These are phyloP conservation scores for Eragrostis tef DNA, from an alignment of 202 grass and related monocot genomes.

Conservation along the genomic window DNA sequence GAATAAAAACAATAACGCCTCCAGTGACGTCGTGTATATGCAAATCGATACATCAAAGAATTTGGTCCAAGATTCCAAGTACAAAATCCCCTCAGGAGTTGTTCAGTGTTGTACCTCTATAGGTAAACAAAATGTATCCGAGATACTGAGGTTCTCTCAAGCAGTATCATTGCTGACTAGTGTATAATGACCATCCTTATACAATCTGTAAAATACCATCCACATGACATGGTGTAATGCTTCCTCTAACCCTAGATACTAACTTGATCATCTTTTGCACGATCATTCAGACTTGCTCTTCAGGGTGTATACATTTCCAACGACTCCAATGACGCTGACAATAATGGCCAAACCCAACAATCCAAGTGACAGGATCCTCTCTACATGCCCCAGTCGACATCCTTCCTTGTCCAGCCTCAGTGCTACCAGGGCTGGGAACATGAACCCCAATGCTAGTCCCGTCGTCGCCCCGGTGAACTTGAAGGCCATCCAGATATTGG, in stretches of 20 bases:
- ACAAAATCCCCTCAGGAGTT: conserved; percentile 20
- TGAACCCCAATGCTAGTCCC: conserved; percentile 84
- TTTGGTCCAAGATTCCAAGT: conserved; percentile 32
- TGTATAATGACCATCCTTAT: conserved; percentile 38
- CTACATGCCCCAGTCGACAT: conserved; percentile 53
- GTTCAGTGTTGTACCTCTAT: background rate
- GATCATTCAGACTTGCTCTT: conserved; percentile 70
- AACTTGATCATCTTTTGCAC: background rate
- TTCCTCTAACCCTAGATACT: conserved; percentile 31
- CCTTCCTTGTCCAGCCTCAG: conserved; percentile 79
- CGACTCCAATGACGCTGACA: conserved; percentile 70
- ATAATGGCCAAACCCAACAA: conserved; percentile 75
- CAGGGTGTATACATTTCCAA: conserved; percentile 82
- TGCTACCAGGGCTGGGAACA: conserved; percentile 80
- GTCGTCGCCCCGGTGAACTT: conserved; percentile 93
- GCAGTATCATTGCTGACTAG: conserved; percentile 30
- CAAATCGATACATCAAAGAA: conserved; percentile 44
- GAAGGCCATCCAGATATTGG: conserved; percentile 96
- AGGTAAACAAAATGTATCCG: conserved; percentile 40
- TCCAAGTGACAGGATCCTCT: conserved; percentile 60
- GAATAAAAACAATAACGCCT: conserved; percentile 1
- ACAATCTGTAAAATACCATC: conserved; percentile 35
- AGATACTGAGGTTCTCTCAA: conserved; percentile 38
- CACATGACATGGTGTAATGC: conserved; percentile 9
- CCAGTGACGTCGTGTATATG: background rate